Evolutionary conservation across 768 basidiomycete species (phyloP).

Genomic region (Termitomyces sp.): DNA sequence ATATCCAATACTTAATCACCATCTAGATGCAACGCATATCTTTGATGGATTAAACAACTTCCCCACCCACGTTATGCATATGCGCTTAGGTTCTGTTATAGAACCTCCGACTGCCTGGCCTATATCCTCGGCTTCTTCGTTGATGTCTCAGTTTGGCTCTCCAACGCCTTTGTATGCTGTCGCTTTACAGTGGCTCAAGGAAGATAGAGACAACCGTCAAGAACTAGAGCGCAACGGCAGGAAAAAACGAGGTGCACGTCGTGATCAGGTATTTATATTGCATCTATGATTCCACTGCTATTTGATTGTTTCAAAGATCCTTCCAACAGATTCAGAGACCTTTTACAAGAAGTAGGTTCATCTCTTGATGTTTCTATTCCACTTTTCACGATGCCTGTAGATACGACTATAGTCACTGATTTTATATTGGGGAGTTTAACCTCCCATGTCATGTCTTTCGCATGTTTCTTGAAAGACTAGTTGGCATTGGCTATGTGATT

Average conservation of each 20-base stretch:
- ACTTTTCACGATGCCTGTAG: slow-evolving; percentile 15
- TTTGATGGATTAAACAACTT: slow-evolving; percentile 90
- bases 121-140: slow-evolving; percentile 22
- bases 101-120: slow-evolving; percentile 72
- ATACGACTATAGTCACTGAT: slow-evolving; percentile 40
- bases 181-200: slow-evolving; percentile 83
- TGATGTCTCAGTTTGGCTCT: slow-evolving; percentile 16
- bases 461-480: neutral
- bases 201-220: slow-evolving; percentile 67
- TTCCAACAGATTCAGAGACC: slow-evolving; percentile 72
- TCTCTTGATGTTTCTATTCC: neutral
- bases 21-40: slow-evolving; percentile 90
- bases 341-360: slow-evolving; percentile 76
- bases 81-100: slow-evolving; percentile 77
- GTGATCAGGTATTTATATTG: slow-evolving; percentile 39
- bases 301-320: slow-evolving; percentile 30
- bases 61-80: slow-evolving; percentile 90
- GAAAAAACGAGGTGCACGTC: slow-evolving; percentile 58
- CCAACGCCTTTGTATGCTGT: slow-evolving; percentile 54
- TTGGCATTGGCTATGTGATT: neutral
- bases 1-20: neutral
- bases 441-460: neutral
- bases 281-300: neutral
- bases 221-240: slow-evolving; percentile 52
- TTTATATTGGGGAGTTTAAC: slow-evolving; percentile 5